Percentiles rank a stretch among this genome's conserved stretches.
phyloP scores from a whole-genome alignment of 805 yeast species.

The Candida peoriensis region DNA sequence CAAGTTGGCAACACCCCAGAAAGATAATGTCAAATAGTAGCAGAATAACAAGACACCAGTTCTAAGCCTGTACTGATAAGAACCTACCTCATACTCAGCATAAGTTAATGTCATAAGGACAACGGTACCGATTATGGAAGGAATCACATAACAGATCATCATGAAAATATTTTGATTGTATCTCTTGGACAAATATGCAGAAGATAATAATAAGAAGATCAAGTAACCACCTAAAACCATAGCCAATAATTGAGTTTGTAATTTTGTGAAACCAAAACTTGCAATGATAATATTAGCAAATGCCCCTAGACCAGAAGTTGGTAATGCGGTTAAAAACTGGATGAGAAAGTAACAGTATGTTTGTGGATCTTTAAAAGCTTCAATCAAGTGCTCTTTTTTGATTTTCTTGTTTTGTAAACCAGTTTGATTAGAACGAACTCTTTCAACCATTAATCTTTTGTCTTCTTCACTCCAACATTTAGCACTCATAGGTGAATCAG shows the following conservation, averaged over 20 bases:
- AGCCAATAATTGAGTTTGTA: constrained; percentile 24
- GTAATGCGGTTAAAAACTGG: constrained; percentile 40
- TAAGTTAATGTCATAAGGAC: constrained; percentile 31
- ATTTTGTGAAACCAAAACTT: constrained; percentile 39
- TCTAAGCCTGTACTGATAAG: constrained; percentile 16
- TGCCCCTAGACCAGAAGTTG: constrained; percentile 48
- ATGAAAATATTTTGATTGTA: constrained; percentile 15
- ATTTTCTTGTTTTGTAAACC: constrained; percentile 46
- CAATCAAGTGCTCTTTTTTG: constrained; percentile 40
- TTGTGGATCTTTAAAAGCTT: constrained; percentile 31
- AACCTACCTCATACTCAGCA: constrained; percentile 2
- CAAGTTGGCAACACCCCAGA: constrained; percentile 46
- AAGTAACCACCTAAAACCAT: constrained; percentile 40
- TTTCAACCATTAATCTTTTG: constrained; percentile 41
- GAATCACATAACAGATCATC: constrained; percentile 28
- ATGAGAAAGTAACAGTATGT: constrained; percentile 49
- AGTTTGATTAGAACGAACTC: constrained; percentile 43
- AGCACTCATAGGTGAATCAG: constrained; percentile 40
- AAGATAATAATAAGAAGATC: constrained; percentile 27
- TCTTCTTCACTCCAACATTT: constrained; percentile 35
- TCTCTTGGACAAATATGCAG: constrained; percentile 29
- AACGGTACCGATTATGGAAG: constrained; percentile 43
- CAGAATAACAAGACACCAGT: constrained; percentile 39
- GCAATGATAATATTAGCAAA: constrained; percentile 49
- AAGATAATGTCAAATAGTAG: constrained; percentile 44